phyloP scores from a whole-genome alignment of 1,139 yeast species.

The Yamadazyma dushanensis region DNA sequence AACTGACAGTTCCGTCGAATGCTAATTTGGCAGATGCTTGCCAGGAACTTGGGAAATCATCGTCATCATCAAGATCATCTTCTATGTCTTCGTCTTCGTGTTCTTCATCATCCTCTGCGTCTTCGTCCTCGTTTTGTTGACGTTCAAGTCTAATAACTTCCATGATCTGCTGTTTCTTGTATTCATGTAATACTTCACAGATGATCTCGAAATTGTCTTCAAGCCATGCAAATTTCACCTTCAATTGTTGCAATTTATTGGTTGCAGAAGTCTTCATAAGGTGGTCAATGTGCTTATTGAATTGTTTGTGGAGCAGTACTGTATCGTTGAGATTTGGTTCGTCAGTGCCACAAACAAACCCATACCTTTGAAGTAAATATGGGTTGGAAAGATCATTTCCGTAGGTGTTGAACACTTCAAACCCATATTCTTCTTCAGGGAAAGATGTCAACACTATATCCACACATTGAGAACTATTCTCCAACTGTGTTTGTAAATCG shows the following conservation, averaged over 20 bases:
- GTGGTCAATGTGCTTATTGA: slow-evolving; percentile 41
- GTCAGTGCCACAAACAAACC: slow-evolving; percentile 48
- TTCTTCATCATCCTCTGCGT: slow-evolving; percentile 20
- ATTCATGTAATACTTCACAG: slow-evolving; percentile 30
- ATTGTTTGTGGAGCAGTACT: slow-evolving; percentile 56
- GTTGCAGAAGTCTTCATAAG: slow-evolving; percentile 20
- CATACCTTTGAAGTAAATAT: slow-evolving; percentile 69
- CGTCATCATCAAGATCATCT: slow-evolving; percentile 17
- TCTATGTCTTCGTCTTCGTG: slow-evolving; percentile 20
- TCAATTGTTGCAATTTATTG: slow-evolving; percentile 31
- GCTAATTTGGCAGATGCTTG: slow-evolving; percentile 25
- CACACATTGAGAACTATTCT: slow-evolving; percentile 48
- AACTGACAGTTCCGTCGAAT: slow-evolving; percentile 24
- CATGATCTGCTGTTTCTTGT: slow-evolving; percentile 2
- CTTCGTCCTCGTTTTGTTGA: slow-evolving; percentile 18
- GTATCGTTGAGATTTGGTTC: slow-evolving; percentile 56
- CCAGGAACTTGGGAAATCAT: slow-evolving; percentile 30
- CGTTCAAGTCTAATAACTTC: slow-evolving; percentile 2
- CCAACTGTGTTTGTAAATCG: slow-evolving; percentile 21
- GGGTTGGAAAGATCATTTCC: slow-evolving; percentile 69
- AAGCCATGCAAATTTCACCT: slow-evolving; percentile 64
- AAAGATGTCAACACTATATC: slow-evolving; percentile 50
- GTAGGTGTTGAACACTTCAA: slow-evolving; percentile 74
- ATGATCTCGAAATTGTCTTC: slow-evolving; percentile 46
- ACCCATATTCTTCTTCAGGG: slow-evolving; percentile 39